These are phyloP conservation scores for Metschnikowia koreensis DNA, from an alignment of 805 yeast genomes.

Conservation along the genomic window DNA sequence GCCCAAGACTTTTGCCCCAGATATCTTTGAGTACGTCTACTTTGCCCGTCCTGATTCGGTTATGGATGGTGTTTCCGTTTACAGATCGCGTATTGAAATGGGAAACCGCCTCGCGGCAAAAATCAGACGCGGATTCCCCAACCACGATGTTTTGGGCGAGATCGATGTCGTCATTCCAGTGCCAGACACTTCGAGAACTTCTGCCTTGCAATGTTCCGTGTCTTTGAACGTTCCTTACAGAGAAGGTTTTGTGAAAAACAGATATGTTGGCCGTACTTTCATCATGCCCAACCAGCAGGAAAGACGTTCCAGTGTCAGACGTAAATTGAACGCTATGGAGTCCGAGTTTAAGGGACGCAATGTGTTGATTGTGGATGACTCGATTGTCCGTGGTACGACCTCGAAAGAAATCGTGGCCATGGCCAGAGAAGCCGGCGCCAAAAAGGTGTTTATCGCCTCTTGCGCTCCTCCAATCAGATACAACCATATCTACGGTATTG, in stretches of 20 bases:
- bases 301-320: conserved; percentile 88
- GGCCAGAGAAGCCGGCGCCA: conserved; percentile 99
- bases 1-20: conserved; percentile 80
- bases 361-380: conserved; percentile 91
- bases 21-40: conserved; percentile 94
- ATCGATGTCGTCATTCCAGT: conserved; percentile 97
- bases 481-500: conserved; percentile 97
- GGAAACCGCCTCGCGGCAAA: conserved; percentile 83
- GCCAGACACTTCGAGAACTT: conserved; percentile 96
- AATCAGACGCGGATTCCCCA: conserved; percentile 46
- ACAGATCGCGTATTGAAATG: conserved; percentile 89
- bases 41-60: conserved; percentile 98
- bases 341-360: conserved; percentile 82
- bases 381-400: conserved; percentile 97
- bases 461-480: conserved; percentile 97
- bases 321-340: conserved; percentile 95
- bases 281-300: conserved; percentile 98
- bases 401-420: conserved; percentile 92
- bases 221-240: conserved; percentile 79
- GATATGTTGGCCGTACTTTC: conserved; percentile 96
- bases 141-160: conserved; percentile 45
- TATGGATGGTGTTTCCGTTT: conserved; percentile 94
- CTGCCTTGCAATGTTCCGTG: conserved; percentile 90
- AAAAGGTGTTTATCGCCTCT: conserved; percentile 90
- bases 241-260: conserved; percentile 95